Percentiles rank a stretch among this genome's conserved stretches.
Evolutionary conservation across 2,329 filamentous ascomycete species (phyloP).

Genomic region (Aspergillus japonicus): DNA sequence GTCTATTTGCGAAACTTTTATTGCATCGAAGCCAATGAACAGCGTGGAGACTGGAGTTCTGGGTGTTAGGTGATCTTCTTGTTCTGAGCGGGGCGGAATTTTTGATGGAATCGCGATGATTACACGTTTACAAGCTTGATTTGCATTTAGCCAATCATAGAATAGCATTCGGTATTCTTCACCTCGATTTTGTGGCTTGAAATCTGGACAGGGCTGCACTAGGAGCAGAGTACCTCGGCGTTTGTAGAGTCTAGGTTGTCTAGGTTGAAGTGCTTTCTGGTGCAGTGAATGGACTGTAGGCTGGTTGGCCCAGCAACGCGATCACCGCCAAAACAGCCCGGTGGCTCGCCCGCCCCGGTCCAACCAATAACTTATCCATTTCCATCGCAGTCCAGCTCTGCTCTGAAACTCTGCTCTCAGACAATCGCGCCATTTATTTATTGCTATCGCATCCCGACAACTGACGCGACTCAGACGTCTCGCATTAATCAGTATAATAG

Average conservation of each 20-base stretch:
- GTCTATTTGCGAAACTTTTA: not conserved
- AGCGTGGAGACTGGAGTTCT: constrained; percentile 13
- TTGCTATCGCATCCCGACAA: not conserved
- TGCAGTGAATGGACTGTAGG: not conserved
- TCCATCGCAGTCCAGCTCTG: not conserved
- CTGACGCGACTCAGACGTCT: not conserved
- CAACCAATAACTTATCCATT: not conserved
- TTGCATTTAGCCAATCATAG: not conserved
- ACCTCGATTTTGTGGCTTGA: not conserved
- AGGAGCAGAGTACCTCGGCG: too few relatives aligned
- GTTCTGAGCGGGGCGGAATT: not conserved
- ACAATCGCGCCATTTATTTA: not conserved
- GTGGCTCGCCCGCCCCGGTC: not conserved
- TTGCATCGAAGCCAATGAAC: not conserved
- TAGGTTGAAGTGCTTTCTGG: not conserved
- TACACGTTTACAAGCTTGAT: not conserved
- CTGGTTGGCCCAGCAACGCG: not conserved
- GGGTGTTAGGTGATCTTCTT: not conserved
- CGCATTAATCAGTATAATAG: not conserved
- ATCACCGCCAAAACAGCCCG: not conserved
- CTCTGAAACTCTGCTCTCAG: too few relatives aligned
- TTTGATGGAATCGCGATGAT: not conserved
- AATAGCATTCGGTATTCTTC: not conserved
- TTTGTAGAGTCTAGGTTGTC: too few relatives aligned
- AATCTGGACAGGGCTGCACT: too few relatives aligned